Evolutionary conservation across 805 yeast species (phyloP).

Genomic region (Candida parachauliodes): DNA sequence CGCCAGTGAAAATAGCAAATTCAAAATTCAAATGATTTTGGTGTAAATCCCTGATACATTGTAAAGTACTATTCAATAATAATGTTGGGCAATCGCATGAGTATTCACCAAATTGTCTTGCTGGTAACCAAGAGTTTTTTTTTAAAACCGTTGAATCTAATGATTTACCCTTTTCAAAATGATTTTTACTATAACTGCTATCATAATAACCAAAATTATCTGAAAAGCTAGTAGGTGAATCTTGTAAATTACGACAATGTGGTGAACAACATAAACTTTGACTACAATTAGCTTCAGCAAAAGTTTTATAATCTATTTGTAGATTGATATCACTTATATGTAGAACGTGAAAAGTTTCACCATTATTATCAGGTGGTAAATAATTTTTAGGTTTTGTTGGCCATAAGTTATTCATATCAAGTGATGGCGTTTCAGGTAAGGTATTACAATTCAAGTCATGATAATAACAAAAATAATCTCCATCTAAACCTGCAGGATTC

Average conservation of each 20-base stretch:
- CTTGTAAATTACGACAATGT: conserved; percentile 36
- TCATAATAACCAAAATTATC: conserved; percentile 24
- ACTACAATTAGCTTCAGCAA: conserved; percentile 58
- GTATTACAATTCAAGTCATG: conserved; percentile 15
- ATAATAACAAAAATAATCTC: conserved; percentile 33
- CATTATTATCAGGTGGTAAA: conserved; percentile 13
- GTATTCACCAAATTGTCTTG: conserved; percentile 60
- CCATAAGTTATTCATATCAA: conserved; percentile 37
- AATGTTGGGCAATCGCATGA: conserved; percentile 64
- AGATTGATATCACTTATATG: conserved; percentile 68
- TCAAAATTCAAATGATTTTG: conserved; percentile 42
- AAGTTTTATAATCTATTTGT: conserved; percentile 50
- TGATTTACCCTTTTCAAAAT: conserved; percentile 13
- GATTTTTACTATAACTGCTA: conserved; percentile 12
- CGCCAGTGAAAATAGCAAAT: conserved; percentile 70
- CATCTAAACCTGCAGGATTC: conserved; percentile 52
- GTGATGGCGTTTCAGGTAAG: conserved; percentile 50
- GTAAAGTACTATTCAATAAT: conserved; percentile 55
- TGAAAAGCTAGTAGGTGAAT: conserved; percentile 25
- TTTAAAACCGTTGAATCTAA: conserved; percentile 15
- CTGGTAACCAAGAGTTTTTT: conserved; percentile 36
- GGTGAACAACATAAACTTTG: conserved; percentile 59
- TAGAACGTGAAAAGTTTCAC: conserved; percentile 52
- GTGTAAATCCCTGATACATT: conserved; percentile 16
- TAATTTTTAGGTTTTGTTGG: conserved; percentile 29